Evolutionary conservation across 805 yeast species (phyloP), one percentile per base, ranked within the genome.

Genomic region (Saccharomycopsis sp.): DNA sequence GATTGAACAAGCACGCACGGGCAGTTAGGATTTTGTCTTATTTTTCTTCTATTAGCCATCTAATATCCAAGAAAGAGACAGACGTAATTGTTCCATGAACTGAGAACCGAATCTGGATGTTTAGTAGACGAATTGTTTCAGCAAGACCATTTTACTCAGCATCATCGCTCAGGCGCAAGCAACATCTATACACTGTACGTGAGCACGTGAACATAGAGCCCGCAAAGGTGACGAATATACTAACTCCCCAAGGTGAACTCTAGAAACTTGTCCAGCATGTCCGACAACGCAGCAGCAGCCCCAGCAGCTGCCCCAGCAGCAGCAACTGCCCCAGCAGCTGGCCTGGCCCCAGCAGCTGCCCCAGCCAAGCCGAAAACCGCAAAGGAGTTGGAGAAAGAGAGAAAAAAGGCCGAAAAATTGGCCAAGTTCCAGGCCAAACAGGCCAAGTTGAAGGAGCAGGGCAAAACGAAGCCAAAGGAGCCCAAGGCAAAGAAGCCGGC

Each of bases 401-500:
- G 85, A 68, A 85, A 89, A 77, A 83, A 89, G 79, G 91, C 96
- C 63, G 94, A 89, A 77, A 85, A 89, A 71, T 74, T 89, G 66
- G 87, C 94, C 71, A 84, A 90, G 73, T 89, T 91, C 73, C 80
- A 85, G 66, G 96, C 98, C 59, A 83, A 86, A 67, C 80, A 87
- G 74, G 74, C 88, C 70, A 87, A 91, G 72, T 82, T 88, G 70
- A 83, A 84, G 57, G 80, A 78, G 59, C 79, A 80, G 61, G 78
- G 79, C 56, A 69, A 72, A 54, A 69, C 68, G 40, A 69, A 70
- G 57, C 63, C 72, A 34, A 62, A 62, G 40, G 76, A 76, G 71
- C 83, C 84, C 67, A 83, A 84, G 70, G 81, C 80, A 71, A 85
- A 82, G 67, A 85, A 84, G 74, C 83, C 81, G 67, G 83, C 71